Evolutionary conservation across 2,329 filamentous ascomycete genomes (phyloP), one percentile per base, ranked within the genome.

Genomic region (Thielaviopsis ethacetica): DNA sequence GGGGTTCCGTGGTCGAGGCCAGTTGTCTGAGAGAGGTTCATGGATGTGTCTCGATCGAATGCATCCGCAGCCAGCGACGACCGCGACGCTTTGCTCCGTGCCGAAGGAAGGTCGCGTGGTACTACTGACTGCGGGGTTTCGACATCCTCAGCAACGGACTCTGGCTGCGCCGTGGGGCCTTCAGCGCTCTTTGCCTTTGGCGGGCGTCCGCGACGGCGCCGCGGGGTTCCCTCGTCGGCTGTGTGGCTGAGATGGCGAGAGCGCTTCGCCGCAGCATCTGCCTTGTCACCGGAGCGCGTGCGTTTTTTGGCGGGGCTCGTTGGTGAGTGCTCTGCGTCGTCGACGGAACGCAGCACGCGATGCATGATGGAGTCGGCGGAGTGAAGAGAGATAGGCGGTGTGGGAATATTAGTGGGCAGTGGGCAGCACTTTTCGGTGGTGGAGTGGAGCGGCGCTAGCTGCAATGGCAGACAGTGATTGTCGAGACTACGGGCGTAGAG

Each of bases 1-100:
- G 58, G 58, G 9, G 58, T 60, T 47, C 58, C 50, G n/a, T 57
- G 54, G n/a, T 56, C 54, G 12, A 60, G 24, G 12, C 15, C 34
- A 17, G 49, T 44, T 34, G 50, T 53, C 34, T 56, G 27, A 10
- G 58, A 56, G 13, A 44, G 38, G n/a, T 44, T 44, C 38, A 44
- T 44, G 13, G 38, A 44, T 5, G 38, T 44, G 13, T 44, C 38
- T 15, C 38, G 13, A 44, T 44, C 38, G 6, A 44, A 10, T 17
- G 15, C 38, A 17, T 44, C 38, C 4, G 17, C 17, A 44, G 7
- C 38, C 7, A 44, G 38, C 38, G 38, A 44, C 13, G 17, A n/a
- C 2, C 15, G 12, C 38, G 38, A 44, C 13, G n/a, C 1, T n/a
- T n/a, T 44, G 38, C 17, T 44, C 5, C 38, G 38, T 5, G 38